These are phyloP conservation scores for Anthracocystis setariae DNA, from an alignment of 1,284 basidiomycete species.

Conservation along the genomic window DNA sequence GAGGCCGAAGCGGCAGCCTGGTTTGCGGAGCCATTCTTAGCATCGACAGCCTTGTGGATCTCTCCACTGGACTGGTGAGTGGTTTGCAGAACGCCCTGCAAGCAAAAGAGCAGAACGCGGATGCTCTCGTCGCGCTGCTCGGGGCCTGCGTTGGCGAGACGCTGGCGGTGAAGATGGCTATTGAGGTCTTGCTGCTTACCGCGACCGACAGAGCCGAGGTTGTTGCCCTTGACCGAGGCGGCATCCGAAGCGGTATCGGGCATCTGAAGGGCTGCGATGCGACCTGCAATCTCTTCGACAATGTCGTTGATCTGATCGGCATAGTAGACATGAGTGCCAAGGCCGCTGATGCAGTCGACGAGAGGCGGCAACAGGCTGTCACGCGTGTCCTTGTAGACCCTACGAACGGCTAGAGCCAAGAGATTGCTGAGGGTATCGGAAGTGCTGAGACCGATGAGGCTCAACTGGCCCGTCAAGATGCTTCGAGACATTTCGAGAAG, in stretches of 20 bases:
- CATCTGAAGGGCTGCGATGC: slow-evolving; percentile 78
- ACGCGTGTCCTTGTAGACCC: slow-evolving; percentile 70
- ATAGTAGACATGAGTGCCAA: slow-evolving; percentile 91
- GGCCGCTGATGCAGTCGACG: slow-evolving; percentile 82
- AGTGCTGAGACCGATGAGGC: slow-evolving; percentile 88
- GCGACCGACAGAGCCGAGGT: slow-evolving; percentile 60
- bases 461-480: slow-evolving; percentile 81
- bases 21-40: slow-evolving; percentile 7
- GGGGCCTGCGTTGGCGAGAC: slow-evolving; percentile 61
- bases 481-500: slow-evolving; percentile 83
- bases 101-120: slow-evolving; percentile 77
- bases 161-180: slow-evolving; percentile 44
- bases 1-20: slow-evolving; percentile 1
- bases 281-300: slow-evolving; percentile 81
- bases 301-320: slow-evolving; percentile 96
- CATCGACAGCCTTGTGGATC: slow-evolving; percentile 51
- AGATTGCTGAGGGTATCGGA: slow-evolving; percentile 78
- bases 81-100: slow-evolving; percentile 77
- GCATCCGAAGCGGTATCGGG: slow-evolving; percentile 71
- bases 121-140: slow-evolving; percentile 75
- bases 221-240: slow-evolving; percentile 63
- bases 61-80: slow-evolving; percentile 72
- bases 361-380: slow-evolving; percentile 78
- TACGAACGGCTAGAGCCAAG: slow-evolving; percentile 77
- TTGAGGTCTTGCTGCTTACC: slow-evolving; percentile 39